Evolutionary conservation across 2,329 filamentous ascomycete genomes (phyloP).

Genomic region (Delphinella strobiligena): DNA sequence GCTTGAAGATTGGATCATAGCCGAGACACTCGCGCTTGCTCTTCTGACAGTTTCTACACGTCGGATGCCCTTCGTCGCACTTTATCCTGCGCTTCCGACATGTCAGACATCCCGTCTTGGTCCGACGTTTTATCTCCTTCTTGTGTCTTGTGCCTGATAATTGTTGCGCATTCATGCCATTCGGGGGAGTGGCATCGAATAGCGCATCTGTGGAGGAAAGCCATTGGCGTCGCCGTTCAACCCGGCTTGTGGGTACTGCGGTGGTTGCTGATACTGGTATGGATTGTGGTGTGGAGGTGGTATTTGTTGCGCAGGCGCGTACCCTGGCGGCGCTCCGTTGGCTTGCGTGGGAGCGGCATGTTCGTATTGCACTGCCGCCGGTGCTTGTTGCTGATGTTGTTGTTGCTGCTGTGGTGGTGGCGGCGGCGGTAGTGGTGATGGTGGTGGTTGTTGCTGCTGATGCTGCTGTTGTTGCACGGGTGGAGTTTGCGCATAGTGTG

Average conservation of each 20-base stretch:
- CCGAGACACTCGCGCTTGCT: constrained; percentile 77
- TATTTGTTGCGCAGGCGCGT: neutral
- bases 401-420: constrained; percentile 13
- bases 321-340: constrained; percentile 2
- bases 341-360: constrained; percentile 2
- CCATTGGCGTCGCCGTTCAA: constrained; percentile 13
- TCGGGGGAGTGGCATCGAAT: constrained; percentile 40
- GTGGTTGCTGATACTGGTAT: constrained; percentile 14
- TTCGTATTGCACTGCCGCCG: constrained; percentile 2
- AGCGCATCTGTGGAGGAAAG: constrained; percentile 32
- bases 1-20: constrained; percentile 80
- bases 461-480: neutral
- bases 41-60: constrained; percentile 82
- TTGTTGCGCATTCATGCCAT: constrained; percentile 31
- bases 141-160: constrained; percentile 53
- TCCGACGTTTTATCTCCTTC: constrained; percentile 65
- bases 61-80: constrained; percentile 94
- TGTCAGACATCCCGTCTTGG: constrained; percentile 51
- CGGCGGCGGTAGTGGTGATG: constrained; percentile 16
- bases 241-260: constrained; percentile 10
- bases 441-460: neutral
- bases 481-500: constrained; percentile 1
- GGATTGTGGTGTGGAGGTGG: constrained; percentile 12
- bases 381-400: constrained; percentile 6
- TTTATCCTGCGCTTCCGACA: constrained; percentile 55